Conservation (phyloP, 306 rosid species). For the Astragalus membranaceus region DNA sequence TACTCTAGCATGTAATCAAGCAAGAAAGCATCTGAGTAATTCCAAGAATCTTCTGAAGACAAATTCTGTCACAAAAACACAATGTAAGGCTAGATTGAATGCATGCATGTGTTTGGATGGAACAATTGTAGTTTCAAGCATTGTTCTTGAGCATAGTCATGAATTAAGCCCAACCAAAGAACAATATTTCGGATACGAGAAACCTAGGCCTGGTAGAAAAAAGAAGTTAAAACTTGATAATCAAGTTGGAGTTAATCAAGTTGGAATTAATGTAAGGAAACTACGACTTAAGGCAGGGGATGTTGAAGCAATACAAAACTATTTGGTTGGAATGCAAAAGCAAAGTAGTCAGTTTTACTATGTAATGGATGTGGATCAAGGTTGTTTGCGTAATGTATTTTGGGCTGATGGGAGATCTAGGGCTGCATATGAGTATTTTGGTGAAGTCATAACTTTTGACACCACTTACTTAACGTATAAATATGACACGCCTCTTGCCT, state of each 20-base stretch:
- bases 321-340: background rate
- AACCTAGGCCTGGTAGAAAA: background rate
- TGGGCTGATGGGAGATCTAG: background rate
- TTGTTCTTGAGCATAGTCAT: background rate
- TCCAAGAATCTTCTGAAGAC: background rate
- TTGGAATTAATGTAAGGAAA: background rate
- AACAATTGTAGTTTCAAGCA: background rate
- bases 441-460: constrained; percentile 21
- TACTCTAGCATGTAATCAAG: background rate
- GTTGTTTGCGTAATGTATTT: background rate
- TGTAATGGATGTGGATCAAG: background rate
- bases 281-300: background rate
- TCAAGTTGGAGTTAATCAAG: background rate
- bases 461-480: background rate
- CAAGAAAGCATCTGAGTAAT: background rate
- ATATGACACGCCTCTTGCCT: background rate
- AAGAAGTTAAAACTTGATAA: background rate
- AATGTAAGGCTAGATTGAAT: background rate
- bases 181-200: background rate
- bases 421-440: background rate
- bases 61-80: background rate
- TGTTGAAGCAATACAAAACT: background rate
- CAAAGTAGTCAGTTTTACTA: background rate
- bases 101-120: background rate
- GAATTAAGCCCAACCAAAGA: background rate